A percentile compares a stretch with the other conserved stretches of the same genome.
Conservation (phyloP, 306 rosid genomes). For the Quercus cerris region DNA sequence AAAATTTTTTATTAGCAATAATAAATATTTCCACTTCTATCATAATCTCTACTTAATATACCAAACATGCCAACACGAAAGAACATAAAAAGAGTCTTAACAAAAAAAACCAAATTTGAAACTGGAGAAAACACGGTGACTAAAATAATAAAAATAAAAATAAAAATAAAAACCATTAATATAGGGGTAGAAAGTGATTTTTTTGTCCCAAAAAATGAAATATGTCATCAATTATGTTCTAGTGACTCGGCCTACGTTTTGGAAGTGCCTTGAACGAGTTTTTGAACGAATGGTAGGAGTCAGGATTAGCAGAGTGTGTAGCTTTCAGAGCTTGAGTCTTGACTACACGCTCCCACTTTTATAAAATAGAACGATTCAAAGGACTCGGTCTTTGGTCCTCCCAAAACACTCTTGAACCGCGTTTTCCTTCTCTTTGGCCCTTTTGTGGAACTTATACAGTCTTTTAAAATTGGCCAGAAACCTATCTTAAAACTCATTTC, state of each 20-base stretch:
- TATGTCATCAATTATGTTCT: no score
- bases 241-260: background rate
- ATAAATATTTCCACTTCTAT: no score
- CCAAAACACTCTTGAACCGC: conserved; percentile 20
- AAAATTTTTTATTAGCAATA: no score
- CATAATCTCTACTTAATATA: no score
- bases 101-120: no score
- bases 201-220: no score
- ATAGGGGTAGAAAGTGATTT: no score
- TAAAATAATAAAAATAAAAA: no score
- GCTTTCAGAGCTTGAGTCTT: background rate
- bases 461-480: conserved; percentile 15
- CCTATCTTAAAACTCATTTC: background rate
- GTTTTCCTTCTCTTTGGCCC: background rate
- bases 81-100: no score
- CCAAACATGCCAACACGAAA: no score
- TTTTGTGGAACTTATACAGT: background rate
- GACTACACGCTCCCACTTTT: background rate
- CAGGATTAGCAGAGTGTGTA: background rate
- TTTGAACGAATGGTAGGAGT: background rate
- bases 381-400: conserved; percentile 48
- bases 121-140: no score
- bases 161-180: no score
- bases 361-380: background rate
- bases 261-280: background rate